phyloP scores from a whole-genome alignment of 2,329 filamentous ascomycete species.

The Epichloe typhina region DNA sequence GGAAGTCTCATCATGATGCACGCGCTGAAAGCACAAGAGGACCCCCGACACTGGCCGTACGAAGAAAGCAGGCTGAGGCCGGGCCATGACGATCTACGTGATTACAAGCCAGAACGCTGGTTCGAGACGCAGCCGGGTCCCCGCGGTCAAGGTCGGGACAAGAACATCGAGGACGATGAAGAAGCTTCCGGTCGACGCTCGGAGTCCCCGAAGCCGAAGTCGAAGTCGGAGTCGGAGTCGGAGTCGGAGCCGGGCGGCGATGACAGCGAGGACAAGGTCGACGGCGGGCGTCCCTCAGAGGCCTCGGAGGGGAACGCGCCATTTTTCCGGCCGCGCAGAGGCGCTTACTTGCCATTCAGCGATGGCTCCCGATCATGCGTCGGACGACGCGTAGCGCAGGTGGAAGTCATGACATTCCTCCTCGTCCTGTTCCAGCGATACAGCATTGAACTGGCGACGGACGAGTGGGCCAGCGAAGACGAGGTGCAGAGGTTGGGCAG shows the following conservation, averaged over 20 bases:
- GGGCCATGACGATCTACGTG: conserved; percentile 43
- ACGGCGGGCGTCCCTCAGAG: conserved; percentile 31
- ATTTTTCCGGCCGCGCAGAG: conserved; percentile 46
- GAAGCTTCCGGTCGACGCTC: background rate
- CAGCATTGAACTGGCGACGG: conserved; percentile 58
- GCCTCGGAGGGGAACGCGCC: conserved; percentile 44
- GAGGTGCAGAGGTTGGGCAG: conserved; percentile 38
- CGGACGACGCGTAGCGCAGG: conserved; percentile 44
- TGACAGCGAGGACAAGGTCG: conserved; percentile 33
- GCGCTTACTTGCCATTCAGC: conserved; percentile 45
- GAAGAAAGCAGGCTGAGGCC: conserved; percentile 27
- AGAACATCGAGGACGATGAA: conserved; percentile 1
- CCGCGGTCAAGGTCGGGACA: conserved; percentile 4
- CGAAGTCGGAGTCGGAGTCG: conserved; percentile 6
- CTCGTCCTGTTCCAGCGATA: conserved; percentile 44
- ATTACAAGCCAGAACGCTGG: conserved; percentile 65
- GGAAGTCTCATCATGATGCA: conserved; percentile 42
- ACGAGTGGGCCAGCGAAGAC: conserved; percentile 40
- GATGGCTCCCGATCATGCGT: conserved; percentile 45
- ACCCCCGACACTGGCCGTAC: conserved; percentile 64
- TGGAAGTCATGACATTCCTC: conserved; percentile 42
- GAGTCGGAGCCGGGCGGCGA: too few relatives aligned
- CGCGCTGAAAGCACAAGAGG: conserved; percentile 45
- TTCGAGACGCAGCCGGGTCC: conserved; percentile 26
- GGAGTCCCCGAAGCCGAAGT: conserved; percentile 15